phyloP scores from a whole-genome alignment of 768 basidiomycete genomes.

The Pleurotus salmoneostramineus region DNA sequence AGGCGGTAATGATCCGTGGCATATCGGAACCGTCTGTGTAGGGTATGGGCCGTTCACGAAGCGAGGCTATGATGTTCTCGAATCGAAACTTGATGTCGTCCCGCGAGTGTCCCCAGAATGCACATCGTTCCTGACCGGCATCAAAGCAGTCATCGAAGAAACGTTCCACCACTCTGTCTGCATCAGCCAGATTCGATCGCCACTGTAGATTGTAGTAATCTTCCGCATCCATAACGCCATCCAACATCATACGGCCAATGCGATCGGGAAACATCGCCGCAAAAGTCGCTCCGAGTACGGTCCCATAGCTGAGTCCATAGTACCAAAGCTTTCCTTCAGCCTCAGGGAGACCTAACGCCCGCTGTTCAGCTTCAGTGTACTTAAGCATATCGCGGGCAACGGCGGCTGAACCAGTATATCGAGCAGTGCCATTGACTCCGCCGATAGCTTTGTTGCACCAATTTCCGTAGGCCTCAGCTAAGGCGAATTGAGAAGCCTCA shows the following conservation, averaged over 20 bases:
- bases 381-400: background rate
- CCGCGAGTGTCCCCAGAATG: conserved; percentile 17
- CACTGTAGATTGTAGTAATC: conserved; percentile 16
- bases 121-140: conserved; percentile 17
- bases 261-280: conserved; percentile 31
- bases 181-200: conserved; percentile 14
- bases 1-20: conserved; percentile 12
- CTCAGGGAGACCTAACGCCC: background rate
- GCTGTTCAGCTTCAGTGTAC: background rate
- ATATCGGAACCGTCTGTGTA: conserved; percentile 5
- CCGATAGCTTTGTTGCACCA: background rate
- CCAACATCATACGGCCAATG: conserved; percentile 25
- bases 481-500: background rate
- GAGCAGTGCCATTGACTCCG: background rate
- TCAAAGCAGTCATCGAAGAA: conserved; percentile 17
- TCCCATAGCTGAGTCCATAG: conserved; percentile 19
- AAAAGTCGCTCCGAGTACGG: conserved; percentile 26
- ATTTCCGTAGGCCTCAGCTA: background rate
- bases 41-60: conserved; percentile 15
- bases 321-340: background rate
- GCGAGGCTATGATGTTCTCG: conserved; percentile 7
- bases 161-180: conserved; percentile 15
- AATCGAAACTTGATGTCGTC: conserved; percentile 13
- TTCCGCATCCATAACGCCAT: conserved; percentile 24
- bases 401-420: background rate